phyloP scores from a whole-genome alignment of 139 green algal genomes.

The Dunaliella primolecta region DNA sequence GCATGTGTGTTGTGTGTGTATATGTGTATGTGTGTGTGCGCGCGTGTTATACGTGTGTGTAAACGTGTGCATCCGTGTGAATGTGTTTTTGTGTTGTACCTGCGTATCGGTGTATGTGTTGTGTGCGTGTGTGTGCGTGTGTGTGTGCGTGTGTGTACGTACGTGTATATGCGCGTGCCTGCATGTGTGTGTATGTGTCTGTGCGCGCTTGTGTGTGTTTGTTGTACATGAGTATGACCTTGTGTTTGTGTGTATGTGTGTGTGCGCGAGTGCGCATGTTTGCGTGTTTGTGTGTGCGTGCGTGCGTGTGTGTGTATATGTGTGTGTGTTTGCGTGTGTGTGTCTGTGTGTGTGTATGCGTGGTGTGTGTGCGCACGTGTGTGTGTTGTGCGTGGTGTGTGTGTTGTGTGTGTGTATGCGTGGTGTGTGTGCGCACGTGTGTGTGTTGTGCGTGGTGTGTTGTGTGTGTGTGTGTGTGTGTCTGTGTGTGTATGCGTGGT shows the following conservation, averaged over 20 bases:
- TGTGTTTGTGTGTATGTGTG: conserved; percentile 27
- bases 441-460: conserved; percentile 13
- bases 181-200: too few relatives aligned
- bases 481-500: conserved; percentile 16
- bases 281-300: conserved; percentile 6
- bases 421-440: too few relatives aligned
- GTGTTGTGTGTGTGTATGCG: too few relatives aligned
- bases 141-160: conserved; percentile 18
- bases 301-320: conserved; percentile 15
- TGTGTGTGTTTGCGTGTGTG: conserved; percentile 27
- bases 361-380: conserved; percentile 8
- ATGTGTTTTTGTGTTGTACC: too few relatives aligned
- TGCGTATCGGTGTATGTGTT: too few relatives aligned
- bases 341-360: conserved; percentile 20
- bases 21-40: too few relatives aligned
- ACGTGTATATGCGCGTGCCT: not conserved
- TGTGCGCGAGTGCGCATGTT: conserved; percentile 19
- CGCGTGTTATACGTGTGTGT: too few relatives aligned
- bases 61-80: too few relatives aligned
- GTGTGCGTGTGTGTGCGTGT: conserved; percentile 21
- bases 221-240: not conserved
- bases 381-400: conserved; percentile 25
- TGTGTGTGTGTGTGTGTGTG: conserved; percentile 24
- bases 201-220: not conserved
- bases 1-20: too few relatives aligned